Evolutionary conservation across 768 basidiomycete species (phyloP), one percentile per base, ranked within the genome.

Genomic region (Boletus rufocinnamomeus): DNA sequence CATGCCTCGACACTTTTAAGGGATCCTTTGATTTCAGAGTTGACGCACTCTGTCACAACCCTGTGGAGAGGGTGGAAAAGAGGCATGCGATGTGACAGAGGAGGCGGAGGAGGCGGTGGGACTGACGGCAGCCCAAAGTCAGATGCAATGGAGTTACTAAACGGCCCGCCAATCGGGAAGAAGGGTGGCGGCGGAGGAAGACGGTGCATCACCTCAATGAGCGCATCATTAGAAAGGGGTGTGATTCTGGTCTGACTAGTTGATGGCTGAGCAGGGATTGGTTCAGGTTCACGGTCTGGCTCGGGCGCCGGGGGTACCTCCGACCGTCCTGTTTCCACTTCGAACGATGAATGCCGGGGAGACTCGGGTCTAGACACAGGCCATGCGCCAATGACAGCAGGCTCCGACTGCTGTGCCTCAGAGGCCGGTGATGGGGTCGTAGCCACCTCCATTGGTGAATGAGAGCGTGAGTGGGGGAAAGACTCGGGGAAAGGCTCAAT

Each of bases 371-470:
- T 73, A 13, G 76, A 77, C 54, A 57, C 61, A 13, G 80, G 77
- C 76, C 79, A 81, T 28, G 78, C 78, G 27, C 78, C 80, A 14
- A 82, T 64, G 8, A 80, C 62, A 43, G 64, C 64, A 25, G 77
- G 79, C 23, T 81, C 81, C 7, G 61, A 30, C 17, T 65, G 57
- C 32, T 63, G 64, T 8, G n/a, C 59, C 49, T 62, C 67, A 35
- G 65, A 35, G 35, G 58, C 57, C 11, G 60, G 53, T 13, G 70
- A 62, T 17, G 75, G 71, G 1, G 76, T 77, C 25, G 76, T 79
- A 14, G 74, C 74, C 5, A 82, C 69, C 21, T 80, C 80, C 76
- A 83, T 81, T 0, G 82, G 80, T 7, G 82, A 80, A 45, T 72
- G 73, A 27, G 80, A 79, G 41, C 75, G 74, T 2, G 77, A 78